Evolutionary conservation across 805 yeast genomes (phyloP).

Genomic region (Priceomyces fermenticarens): DNA sequence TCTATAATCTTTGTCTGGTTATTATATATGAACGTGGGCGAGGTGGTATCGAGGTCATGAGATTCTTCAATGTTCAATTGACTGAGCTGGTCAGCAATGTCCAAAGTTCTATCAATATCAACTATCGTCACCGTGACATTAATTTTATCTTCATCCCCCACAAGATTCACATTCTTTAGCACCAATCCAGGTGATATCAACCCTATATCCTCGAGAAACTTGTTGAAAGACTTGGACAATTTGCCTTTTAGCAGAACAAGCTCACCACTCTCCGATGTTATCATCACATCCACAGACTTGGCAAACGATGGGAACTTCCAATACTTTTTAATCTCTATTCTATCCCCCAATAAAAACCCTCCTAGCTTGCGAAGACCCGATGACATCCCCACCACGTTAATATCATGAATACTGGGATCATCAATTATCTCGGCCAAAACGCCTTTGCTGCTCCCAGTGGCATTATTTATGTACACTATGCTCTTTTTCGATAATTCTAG

Average conservation of each 20-base stretch:
- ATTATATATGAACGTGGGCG: conserved; percentile 48
- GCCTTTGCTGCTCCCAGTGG: conserved; percentile 44
- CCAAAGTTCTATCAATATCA: conserved; percentile 20
- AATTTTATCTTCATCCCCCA: conserved; percentile 13
- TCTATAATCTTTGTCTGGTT: conserved; percentile 6
- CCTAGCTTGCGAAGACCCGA: conserved; percentile 25
- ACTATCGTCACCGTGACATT: conserved; percentile 20
- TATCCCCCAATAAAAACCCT: conserved; percentile 47
- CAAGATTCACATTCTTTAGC: conserved; percentile 19
- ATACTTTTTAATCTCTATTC: conserved; percentile 44
- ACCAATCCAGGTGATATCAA: conserved; percentile 56
- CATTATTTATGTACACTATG: conserved; percentile 41
- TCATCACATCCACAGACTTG: conserved; percentile 13
- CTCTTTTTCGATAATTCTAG: conserved; percentile 46
- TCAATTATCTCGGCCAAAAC: conserved; percentile 40
- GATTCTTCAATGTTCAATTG: conserved; percentile 14
- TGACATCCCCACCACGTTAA: conserved; percentile 27
- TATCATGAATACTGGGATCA: conserved; percentile 27
- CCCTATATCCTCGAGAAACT: conserved; percentile 52
- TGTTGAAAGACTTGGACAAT: conserved; percentile 28
- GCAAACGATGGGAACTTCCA: conserved; percentile 46
- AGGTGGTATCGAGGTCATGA: conserved; percentile 33
- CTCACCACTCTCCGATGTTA: conserved; percentile 3
- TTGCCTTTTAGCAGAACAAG: conserved; percentile 6
- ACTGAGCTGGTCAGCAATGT: not conserved